Base-by-base conservation (phyloP, 2,329 filamentous ascomycete genomes). In the Penicillium sp. region DNA sequence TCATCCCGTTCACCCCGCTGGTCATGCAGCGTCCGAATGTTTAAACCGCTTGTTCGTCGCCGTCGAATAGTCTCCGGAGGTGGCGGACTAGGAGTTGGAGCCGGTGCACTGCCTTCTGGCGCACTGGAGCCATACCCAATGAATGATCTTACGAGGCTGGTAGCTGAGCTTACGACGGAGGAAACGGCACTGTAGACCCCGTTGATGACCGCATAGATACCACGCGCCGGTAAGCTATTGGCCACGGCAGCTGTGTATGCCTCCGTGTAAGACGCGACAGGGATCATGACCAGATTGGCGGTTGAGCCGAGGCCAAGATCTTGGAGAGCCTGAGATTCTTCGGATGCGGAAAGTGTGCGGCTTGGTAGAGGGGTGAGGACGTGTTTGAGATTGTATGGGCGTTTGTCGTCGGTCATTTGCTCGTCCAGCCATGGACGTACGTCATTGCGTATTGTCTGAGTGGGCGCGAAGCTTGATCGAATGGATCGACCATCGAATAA, bases 401-500 rank as follows among this genome's bases (percentile, higher is more conserved):
- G 74, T 33, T 83, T 80, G 22, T 83, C 84, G 46, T 85, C 84
- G 11, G 75, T 80, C 63, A 86, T 81, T 38, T 85, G 81, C 59
- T 83, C 80, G 57, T 94, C 90, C 7, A 98, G 84, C 91, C 92
- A 97, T 6, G 81, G 78, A 7, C 94, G 85, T 0, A 98, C 88
- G 46, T 91, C 85, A 6, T 75, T 80, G 6, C 80, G 76, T 3
- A 97, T 82, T 0, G 84, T 90, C 6, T 85, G 81, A 2, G 80
- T 79, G 25, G 87, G 85, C 11, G 86, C 80, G 74, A 97, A 96
- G 19, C 85, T 87, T 3, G 83, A 84, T 43, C 92, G 87, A 19
- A 97, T 85, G 1, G 88, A 93, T 11, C 88, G 89, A 10, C 94
- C 94, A 71, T 97, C 92, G 59, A 96, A 90, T 0, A 97, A 81